These are phyloP conservation scores for Serendipita vermifera DNA, from an alignment of 768 basidiomycete species.

Conservation along the genomic window DNA sequence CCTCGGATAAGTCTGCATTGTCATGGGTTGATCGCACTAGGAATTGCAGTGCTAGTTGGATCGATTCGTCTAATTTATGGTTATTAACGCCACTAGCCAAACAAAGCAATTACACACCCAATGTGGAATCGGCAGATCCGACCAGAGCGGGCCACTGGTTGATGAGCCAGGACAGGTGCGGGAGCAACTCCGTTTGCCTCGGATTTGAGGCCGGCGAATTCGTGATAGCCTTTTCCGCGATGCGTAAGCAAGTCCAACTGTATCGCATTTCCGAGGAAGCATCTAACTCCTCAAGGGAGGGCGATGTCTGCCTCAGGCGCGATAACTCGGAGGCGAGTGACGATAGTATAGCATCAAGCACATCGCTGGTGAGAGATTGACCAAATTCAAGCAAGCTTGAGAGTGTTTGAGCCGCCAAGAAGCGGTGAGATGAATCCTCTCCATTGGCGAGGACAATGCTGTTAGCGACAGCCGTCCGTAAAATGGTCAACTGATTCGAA, in stretches of 20 bases:
- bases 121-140: background rate
- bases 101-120: background rate
- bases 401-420: background rate
- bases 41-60: background rate
- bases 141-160: background rate
- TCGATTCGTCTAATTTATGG: background rate
- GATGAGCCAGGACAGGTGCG: too few relatives aligned
- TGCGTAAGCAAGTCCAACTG: too few relatives aligned
- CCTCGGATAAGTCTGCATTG: background rate
- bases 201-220: too few relatives aligned
- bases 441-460: background rate
- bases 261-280: too few relatives aligned
- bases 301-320: too few relatives aligned
- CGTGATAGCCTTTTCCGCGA: too few relatives aligned
- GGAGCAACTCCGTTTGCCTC: too few relatives aligned
- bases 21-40: background rate
- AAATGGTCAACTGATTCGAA: background rate
- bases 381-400: background rate
- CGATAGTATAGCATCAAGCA: too few relatives aligned
- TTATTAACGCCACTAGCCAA: background rate
- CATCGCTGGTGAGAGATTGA: background rate
- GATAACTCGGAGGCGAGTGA: too few relatives aligned
- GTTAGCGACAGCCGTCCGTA: conserved; percentile 1
- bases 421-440: background rate
- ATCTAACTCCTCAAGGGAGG: too few relatives aligned